phyloP scores from a whole-genome alignment of 495 filamentous ascomycete genomes.

The Aspergillus ellipticus region DNA sequence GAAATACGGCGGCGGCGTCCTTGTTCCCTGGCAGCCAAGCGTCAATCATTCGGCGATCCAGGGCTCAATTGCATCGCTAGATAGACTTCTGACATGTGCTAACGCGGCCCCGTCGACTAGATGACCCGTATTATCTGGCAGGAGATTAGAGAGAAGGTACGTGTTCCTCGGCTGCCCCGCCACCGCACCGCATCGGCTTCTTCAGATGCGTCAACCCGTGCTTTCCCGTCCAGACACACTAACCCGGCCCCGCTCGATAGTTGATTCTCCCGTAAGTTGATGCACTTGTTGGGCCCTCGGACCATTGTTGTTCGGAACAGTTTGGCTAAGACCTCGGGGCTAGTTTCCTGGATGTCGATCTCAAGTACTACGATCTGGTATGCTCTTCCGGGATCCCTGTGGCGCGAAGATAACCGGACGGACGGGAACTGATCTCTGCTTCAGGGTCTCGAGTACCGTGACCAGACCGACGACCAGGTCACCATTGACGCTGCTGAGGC shows the following conservation, averaged over 20 bases:
- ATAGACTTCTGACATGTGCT: slow-evolving; percentile 21
- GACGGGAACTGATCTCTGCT: slow-evolving; percentile 6
- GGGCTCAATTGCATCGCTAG: slow-evolving; percentile 5
- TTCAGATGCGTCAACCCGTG: slow-evolving; percentile 3
- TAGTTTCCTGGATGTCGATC: slow-evolving; percentile 87
- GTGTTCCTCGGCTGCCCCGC: slow-evolving; percentile 21
- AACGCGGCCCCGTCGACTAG: slow-evolving; percentile 29
- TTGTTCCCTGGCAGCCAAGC: slow-evolving; percentile 10
- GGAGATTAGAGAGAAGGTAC: slow-evolving; percentile 90
- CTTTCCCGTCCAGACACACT: slow-evolving; percentile 11
- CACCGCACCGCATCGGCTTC: slow-evolving; percentile 9
- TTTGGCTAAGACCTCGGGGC: slow-evolving; percentile 14
- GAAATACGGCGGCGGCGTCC: slow-evolving; percentile 29
- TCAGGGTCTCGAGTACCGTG: slow-evolving; percentile 90
- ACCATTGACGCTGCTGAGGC: slow-evolving; percentile 92
- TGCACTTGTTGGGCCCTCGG: not conserved
- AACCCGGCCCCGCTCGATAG: slow-evolving; percentile 28
- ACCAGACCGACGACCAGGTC: slow-evolving; percentile 93
- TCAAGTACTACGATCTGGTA: slow-evolving; percentile 97
- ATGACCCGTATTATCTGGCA: slow-evolving; percentile 99
- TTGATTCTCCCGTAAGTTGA: slow-evolving; percentile 77
- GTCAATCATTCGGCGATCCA: slow-evolving; percentile 19
- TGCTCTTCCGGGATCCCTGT: slow-evolving; percentile 7
- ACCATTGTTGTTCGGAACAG: slow-evolving; percentile 3
- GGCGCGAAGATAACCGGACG: not conserved